These are phyloP conservation scores for Dothistroma pini DNA, from an alignment of 2,329 filamentous ascomycete species.

Conservation along the genomic window DNA sequence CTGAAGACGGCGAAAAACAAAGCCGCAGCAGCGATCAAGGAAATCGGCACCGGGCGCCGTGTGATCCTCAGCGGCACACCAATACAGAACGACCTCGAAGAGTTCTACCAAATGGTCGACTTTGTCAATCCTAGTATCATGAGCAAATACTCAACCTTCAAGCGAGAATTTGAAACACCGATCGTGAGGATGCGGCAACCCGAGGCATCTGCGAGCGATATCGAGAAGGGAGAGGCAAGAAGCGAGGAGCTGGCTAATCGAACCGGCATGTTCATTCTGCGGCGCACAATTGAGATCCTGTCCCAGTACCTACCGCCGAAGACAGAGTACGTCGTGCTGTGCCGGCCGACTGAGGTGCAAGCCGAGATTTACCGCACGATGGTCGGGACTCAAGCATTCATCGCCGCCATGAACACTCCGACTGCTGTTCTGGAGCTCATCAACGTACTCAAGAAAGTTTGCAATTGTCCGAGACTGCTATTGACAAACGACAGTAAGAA, in stretches of 20 bases:
- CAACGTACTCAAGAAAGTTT: conserved; percentile 69
- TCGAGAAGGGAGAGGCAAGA: conserved; percentile 61
- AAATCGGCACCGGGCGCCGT: conserved; percentile 57
- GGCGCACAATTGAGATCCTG: conserved; percentile 63
- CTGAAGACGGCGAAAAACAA: conserved; percentile 68
- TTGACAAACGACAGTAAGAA: conserved; percentile 45
- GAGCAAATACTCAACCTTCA: conserved; percentile 60
- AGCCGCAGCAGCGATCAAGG: conserved; percentile 61
- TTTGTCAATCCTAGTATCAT: conserved; percentile 65
- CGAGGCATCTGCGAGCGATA: conserved; percentile 56
- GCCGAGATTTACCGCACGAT: conserved; percentile 60
- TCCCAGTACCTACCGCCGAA: conserved; percentile 63
- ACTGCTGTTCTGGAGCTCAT: conserved; percentile 66
- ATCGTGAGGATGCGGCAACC: conserved; percentile 63
- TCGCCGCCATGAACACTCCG: conserved; percentile 57
- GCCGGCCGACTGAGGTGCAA: conserved; percentile 59
- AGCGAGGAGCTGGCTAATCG: conserved; percentile 59
- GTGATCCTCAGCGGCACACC: conserved; percentile 65
- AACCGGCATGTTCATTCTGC: conserved; percentile 62
- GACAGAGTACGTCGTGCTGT: conserved; percentile 65
- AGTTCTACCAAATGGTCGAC: conserved; percentile 66
- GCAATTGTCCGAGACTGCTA: conserved; percentile 65
- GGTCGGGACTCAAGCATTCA: conserved; percentile 61
- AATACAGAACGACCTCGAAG: conserved; percentile 64
- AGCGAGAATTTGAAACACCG: conserved; percentile 61